Evolutionary conservation across 1,284 basidiomycete species (phyloP).

Genomic region (Taiwanofungus camphoratus): DNA sequence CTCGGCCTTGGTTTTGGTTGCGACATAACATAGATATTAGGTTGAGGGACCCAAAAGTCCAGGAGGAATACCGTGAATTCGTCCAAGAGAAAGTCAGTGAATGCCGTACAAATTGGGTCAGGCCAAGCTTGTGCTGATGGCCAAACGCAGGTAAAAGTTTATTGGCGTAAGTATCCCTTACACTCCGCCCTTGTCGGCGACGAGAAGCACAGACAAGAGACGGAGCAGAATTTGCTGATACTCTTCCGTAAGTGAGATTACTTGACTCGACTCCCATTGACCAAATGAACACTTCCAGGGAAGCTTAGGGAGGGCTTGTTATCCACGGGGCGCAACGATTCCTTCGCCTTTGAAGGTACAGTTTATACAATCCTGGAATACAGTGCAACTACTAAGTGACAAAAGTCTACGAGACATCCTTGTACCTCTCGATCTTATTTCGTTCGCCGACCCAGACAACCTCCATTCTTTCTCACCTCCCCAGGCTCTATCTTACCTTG

Average conservation of each 20-base stretch:
- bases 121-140: too few relatives aligned
- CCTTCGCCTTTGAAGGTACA: slow-evolving; percentile 58
- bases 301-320: slow-evolving; percentile 67
- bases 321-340: slow-evolving; percentile 49
- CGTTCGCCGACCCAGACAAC: slow-evolving; percentile 49
- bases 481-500: slow-evolving; percentile 35
- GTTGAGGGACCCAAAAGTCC: slow-evolving; percentile 48
- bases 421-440: slow-evolving; percentile 59
- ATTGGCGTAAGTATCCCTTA: slow-evolving; percentile 34
- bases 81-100: slow-evolving; percentile 56
- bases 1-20: neutral
- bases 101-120: too few relatives aligned
- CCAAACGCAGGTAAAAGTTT: slow-evolving; percentile 42
- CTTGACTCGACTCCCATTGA: slow-evolving; percentile 2
- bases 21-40: slow-evolving; percentile 33
- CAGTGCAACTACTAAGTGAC: neutral
- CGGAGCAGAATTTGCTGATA: slow-evolving; percentile 61
- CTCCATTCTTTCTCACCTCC: slow-evolving; percentile 52
- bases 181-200: slow-evolving; percentile 28
- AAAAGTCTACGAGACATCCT: slow-evolving; percentile 64
- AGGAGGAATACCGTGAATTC: slow-evolving; percentile 60
- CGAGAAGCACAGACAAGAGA: slow-evolving; percentile 39
- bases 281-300: slow-evolving; percentile 33
- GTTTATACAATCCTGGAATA: neutral
- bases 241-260: slow-evolving; percentile 47